Percentiles rank a stretch among this genome's conserved stretches.
These are phyloP conservation scores for Amanita pseudoporphyria DNA, from an alignment of 768 basidiomycete genomes.

Conservation along the genomic window DNA sequence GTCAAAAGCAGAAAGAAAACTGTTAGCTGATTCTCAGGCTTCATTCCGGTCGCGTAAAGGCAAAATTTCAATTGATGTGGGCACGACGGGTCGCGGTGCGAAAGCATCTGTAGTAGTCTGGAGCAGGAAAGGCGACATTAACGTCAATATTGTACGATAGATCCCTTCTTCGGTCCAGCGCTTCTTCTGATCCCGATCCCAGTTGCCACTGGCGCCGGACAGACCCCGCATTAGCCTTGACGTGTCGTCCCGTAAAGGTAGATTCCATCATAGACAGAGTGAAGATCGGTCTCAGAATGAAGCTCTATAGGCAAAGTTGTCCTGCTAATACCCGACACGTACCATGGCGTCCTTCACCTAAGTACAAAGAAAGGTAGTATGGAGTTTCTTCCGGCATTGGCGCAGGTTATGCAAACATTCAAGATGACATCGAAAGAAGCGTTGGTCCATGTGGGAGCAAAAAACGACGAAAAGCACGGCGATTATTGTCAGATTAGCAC, in stretches of 20 bases:
- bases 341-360: conserved; percentile 27
- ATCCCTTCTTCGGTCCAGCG: neutral
- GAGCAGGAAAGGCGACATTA: conserved; percentile 27
- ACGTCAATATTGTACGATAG: conserved; percentile 28
- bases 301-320: conserved; percentile 24
- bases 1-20: conserved; percentile 15
- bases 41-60: conserved; percentile 35
- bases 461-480: conserved; percentile 8
- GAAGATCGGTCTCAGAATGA: neutral
- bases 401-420: conserved; percentile 20
- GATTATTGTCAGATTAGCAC: conserved; percentile 32
- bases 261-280: neutral
- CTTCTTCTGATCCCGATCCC: conserved; percentile 3
- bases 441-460: conserved; percentile 24
- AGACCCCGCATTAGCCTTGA: conserved; percentile 30
- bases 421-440: conserved; percentile 26
- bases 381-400: conserved; percentile 25
- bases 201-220: conserved; percentile 24
- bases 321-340: conserved; percentile 25
- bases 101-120: conserved; percentile 23
- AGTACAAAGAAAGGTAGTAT: conserved; percentile 23
- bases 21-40: conserved; percentile 24
- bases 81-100: conserved; percentile 25
- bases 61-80: conserved; percentile 26
- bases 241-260: conserved; percentile 18